Evolutionary conservation across 2,329 filamentous ascomycete species (phyloP).

Genomic region (Dichotomopilus funicola): DNA sequence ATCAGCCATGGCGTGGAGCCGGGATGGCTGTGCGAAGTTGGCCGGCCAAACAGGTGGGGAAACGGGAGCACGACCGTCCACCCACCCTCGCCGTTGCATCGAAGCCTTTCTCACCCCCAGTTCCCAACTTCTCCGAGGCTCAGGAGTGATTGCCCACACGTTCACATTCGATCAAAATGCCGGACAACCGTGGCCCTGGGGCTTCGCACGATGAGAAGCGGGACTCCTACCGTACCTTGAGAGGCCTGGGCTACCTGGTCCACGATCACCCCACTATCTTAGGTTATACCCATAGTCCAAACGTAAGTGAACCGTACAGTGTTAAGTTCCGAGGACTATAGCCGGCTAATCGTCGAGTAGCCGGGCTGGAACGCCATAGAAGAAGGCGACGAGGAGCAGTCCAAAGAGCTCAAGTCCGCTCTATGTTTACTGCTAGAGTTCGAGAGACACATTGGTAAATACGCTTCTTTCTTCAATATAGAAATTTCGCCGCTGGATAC

Average conservation of each 20-base stretch:
- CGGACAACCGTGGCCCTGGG: no score
- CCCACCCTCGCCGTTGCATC: no score
- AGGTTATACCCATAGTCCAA: no score
- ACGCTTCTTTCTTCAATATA: not conserved
- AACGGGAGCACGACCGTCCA: no score
- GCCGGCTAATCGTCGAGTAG: not conserved
- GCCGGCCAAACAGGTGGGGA: no score
- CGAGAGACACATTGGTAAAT: not conserved
- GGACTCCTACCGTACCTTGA: not conserved
- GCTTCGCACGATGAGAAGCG: no score
- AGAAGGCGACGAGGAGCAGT: not conserved
- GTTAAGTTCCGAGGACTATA: not conserved
- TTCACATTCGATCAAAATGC: no score
- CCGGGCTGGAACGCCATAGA: not conserved
- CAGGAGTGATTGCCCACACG: no score
- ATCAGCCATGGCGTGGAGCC: no score
- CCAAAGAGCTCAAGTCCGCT: not conserved
- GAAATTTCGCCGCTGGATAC: not conserved
- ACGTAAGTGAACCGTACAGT: not conserved
- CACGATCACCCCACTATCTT: not conserved
- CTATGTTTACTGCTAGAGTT: not conserved
- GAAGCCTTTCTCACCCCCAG: no score
- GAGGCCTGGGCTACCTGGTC: not conserved
- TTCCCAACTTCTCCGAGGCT: no score
- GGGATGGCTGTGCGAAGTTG: no score